Evolutionary conservation across 768 basidiomycete species (phyloP).

Genomic region (Pleurotus ostreatus): DNA sequence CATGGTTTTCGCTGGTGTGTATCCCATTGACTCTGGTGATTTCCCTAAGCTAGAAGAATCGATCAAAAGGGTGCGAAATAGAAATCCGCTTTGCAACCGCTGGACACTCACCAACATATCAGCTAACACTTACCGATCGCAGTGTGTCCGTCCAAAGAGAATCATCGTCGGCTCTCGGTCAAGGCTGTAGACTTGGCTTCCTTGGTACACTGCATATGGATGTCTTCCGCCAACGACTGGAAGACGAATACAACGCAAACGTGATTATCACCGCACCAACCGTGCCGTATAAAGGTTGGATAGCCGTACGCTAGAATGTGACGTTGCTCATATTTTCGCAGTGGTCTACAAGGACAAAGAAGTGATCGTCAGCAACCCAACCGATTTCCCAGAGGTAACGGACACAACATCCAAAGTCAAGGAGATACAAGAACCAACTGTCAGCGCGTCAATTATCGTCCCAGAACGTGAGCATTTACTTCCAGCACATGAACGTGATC

Average conservation of each 20-base stretch:
- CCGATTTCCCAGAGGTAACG: slow-evolving; percentile 85
- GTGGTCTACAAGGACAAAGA: slow-evolving; percentile 70
- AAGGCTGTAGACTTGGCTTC: slow-evolving; percentile 93
- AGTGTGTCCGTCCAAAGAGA: slow-evolving; percentile 90
- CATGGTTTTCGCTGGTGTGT: slow-evolving; percentile 97
- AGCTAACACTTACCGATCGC: slow-evolving; percentile 84
- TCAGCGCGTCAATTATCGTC: slow-evolving; percentile 90
- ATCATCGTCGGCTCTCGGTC: slow-evolving; percentile 90
- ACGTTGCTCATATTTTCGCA: slow-evolving; percentile 23
- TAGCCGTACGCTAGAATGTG: slow-evolving; percentile 7
- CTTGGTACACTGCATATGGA: slow-evolving; percentile 96
- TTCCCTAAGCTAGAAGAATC: slow-evolving; percentile 96
- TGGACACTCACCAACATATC: slow-evolving; percentile 12
- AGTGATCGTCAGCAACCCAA: slow-evolving; percentile 82
- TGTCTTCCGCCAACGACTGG: slow-evolving; percentile 90
- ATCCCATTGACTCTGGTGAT: slow-evolving; percentile 87
- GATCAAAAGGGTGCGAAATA: slow-evolving; percentile 67
- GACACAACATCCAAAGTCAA: slow-evolving; percentile 60
- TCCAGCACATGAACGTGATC: neutral
- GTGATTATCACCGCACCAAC: slow-evolving; percentile 95
- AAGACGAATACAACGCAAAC: slow-evolving; percentile 94
- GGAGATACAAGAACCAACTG: slow-evolving; percentile 88
- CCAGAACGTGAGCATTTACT: slow-evolving; percentile 65
- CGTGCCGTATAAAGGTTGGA: slow-evolving; percentile 83
- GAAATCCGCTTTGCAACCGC: slow-evolving; percentile 9